Base-by-base conservation (phyloP, 805 yeast genomes). In the Ogataea polymorpha region DNA sequence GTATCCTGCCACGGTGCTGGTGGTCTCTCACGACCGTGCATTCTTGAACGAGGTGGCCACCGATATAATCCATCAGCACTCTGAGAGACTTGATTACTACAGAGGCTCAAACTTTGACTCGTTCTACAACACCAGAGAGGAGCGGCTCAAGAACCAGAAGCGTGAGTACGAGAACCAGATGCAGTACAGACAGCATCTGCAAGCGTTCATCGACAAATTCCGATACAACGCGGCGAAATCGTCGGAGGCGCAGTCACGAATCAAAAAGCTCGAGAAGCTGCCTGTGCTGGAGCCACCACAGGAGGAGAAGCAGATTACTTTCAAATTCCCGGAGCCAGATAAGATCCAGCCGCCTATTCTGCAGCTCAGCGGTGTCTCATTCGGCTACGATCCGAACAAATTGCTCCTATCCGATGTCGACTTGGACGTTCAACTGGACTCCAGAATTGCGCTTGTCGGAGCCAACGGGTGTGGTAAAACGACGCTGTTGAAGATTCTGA, bases 391-490 rank as follows among this genome's bases (percentile, higher is more conserved):
- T 35, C 80, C 84, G 6, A 68, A 70, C 3, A 80, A 79, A 41
- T 67, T 87, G 23, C 65, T 90, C 44, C 67, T 91, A 49, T 72
- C 74, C 23, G 71, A 87, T 53, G 97, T 90, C 30, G 96, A 90
- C 51, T 64, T 93, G 46, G 95, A 88, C 51, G 87, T 93, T 40
- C 96, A 87, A 64, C 73, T 91, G 86, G 86, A 90, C 56, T 89
- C 97, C 1, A 77, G 99, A 63, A 86, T 93, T 55, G 99, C 98
- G 0, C 72, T 93, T 45, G 96, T 93, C 45, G 99, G 99, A 75
- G 98, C 97, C 45, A 93, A 93, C 62, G 99, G 99, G 70, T 87
- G 96, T 60, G 99, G 99, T 85, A 93, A 93, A 65, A 90, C 99
- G 9, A 93, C 99, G 3, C 70, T 93, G 47, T 74, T 93, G 59